Conservation (phyloP, 768 basidiomycete genomes). For the Jaapia argillacea region DNA sequence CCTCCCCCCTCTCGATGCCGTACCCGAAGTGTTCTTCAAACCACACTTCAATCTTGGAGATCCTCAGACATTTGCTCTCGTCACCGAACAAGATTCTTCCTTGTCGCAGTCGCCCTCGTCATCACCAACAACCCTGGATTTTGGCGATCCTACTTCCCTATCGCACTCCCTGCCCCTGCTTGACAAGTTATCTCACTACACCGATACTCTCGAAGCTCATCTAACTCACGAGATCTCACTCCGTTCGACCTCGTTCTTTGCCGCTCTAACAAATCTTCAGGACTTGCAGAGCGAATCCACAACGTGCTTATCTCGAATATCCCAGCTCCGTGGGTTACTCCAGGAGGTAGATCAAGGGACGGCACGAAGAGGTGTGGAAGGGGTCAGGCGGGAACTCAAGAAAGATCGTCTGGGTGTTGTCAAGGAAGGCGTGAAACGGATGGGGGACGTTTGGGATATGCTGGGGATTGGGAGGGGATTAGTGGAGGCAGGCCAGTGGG, state of each 20-base stretch:
- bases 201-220: slow-evolving; percentile 91
- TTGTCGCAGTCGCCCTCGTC: slow-evolving; percentile 7
- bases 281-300: slow-evolving; percentile 86
- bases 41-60: slow-evolving; percentile 73
- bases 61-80: slow-evolving; percentile 64
- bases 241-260: slow-evolving; percentile 90
- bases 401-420: slow-evolving; percentile 52
- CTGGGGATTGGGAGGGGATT: slow-evolving; percentile 58
- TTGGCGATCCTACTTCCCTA: slow-evolving; percentile 47
- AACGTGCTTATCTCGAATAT: slow-evolving; percentile 69
- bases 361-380: slow-evolving; percentile 70
- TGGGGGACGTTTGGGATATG: slow-evolving; percentile 72
- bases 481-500: slow-evolving; percentile 84
- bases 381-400: slow-evolving; percentile 56
- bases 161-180: slow-evolving; percentile 66
- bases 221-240: slow-evolving; percentile 87
- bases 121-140: slow-evolving; percentile 19
- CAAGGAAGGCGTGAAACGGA: slow-evolving; percentile 48
- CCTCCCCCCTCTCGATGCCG: slow-evolving; percentile 61
- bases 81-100: slow-evolving; percentile 45
- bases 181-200: slow-evolving; percentile 84
- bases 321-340: slow-evolving; percentile 59
- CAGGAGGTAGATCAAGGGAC: slow-evolving; percentile 66
- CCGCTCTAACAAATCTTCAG: slow-evolving; percentile 89
- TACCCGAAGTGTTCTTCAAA: slow-evolving; percentile 79